Evolutionary conservation across 2,329 filamentous ascomycete genomes (phyloP).

Genomic region (Paracamarosporium sp.): DNA sequence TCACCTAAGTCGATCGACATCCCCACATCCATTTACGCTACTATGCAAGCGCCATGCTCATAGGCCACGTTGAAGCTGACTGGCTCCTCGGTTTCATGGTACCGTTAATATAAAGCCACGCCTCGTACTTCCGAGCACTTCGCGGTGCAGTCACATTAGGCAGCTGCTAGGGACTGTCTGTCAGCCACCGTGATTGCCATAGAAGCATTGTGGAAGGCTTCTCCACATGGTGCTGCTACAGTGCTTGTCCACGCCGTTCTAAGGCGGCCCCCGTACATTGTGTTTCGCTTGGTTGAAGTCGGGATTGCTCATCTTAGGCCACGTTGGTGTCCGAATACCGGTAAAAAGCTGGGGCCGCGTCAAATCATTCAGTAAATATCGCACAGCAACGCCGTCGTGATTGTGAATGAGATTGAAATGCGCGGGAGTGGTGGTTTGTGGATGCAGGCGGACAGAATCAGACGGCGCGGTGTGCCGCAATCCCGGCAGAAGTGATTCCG

Average conservation of each 20-base stretch:
- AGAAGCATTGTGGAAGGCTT: conserved; percentile 23
- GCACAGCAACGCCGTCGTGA: conserved; percentile 12
- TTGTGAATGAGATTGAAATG: conserved; percentile 6
- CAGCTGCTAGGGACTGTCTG: conserved; percentile 20
- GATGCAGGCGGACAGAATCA: conserved; percentile 22
- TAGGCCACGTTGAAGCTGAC: conserved; percentile 14
- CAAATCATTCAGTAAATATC: conserved; percentile 18
- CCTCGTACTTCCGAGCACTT: conserved; percentile 18
- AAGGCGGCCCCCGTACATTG: background rate
- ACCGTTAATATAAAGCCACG: conserved; percentile 27
- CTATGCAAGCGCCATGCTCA: conserved; percentile 10
- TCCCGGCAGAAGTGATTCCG: conserved; percentile 20
- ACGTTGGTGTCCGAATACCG: conserved; percentile 5
- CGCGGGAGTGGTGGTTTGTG: conserved; percentile 14
- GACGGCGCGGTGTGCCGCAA: conserved; percentile 29
- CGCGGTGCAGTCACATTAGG: conserved; percentile 17
- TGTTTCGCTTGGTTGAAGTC: background rate
- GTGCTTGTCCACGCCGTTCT: background rate
- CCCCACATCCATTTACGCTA: conserved; percentile 18
- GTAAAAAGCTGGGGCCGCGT: conserved; percentile 4
- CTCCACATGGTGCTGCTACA: conserved; percentile 11
- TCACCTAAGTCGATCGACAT: conserved; percentile 26
- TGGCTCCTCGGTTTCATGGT: conserved; percentile 20
- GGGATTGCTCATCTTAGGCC: background rate
- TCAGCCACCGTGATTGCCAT: conserved; percentile 18